Conservation (phyloP, 2,329 filamentous ascomycete genomes). For the Cercospora sp. region DNA sequence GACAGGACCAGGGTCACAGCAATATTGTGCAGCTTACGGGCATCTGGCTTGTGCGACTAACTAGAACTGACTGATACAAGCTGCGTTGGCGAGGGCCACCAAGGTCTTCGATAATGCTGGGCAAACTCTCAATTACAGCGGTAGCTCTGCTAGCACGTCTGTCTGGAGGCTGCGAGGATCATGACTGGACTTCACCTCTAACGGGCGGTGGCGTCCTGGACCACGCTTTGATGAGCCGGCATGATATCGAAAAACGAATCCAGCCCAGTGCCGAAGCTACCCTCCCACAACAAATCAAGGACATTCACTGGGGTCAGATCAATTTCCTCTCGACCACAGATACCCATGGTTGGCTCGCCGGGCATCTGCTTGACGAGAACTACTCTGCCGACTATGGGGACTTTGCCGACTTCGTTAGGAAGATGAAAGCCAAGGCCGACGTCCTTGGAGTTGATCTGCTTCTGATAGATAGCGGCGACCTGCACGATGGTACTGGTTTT, state of each 20-base stretch:
- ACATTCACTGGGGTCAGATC: slow-evolving; percentile 28
- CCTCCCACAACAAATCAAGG: slow-evolving; percentile 27
- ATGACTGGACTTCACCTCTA: slow-evolving; percentile 26
- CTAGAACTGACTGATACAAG: not conserved
- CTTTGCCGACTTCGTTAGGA: slow-evolving; percentile 60
- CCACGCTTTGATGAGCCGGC: slow-evolving; percentile 21
- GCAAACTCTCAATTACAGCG: slow-evolving; percentile 9
- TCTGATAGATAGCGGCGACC: slow-evolving; percentile 62
- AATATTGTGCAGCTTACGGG: not conserved
- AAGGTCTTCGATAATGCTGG: slow-evolving; percentile 18
- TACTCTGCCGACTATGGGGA: slow-evolving; percentile 68
- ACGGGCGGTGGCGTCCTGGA: slow-evolving; percentile 20
- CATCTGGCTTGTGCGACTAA: not conserved
- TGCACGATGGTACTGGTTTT: slow-evolving; percentile 66
- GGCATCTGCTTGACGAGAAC: slow-evolving; percentile 58
- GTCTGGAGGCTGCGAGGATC: slow-evolving; percentile 23
- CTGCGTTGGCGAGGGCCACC: not conserved
- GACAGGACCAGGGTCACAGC: not conserved
- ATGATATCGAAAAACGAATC: slow-evolving; percentile 22
- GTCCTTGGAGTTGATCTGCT: slow-evolving; percentile 60
- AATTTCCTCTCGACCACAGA: slow-evolving; percentile 53
- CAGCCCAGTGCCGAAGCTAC: slow-evolving; percentile 25
- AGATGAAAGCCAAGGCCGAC: slow-evolving; percentile 60
- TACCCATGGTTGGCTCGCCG: slow-evolving; percentile 59
- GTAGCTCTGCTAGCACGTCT: slow-evolving; percentile 17